phyloP scores from a whole-genome alignment of 2,329 filamentous ascomycete species.

The Karstenula rhodostoma region DNA sequence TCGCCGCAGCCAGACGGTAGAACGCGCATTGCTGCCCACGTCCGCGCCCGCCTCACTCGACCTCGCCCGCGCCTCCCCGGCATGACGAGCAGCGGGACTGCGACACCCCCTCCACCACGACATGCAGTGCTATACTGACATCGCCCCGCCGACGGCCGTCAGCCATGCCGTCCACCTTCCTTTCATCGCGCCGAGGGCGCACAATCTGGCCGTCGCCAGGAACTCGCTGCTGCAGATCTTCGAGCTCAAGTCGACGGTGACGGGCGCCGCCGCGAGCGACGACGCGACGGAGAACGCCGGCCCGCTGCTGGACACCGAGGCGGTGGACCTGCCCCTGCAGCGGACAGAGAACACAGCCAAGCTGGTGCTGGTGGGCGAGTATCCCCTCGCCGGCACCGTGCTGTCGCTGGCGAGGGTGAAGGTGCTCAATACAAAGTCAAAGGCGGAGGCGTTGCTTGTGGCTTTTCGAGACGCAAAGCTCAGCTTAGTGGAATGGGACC shows the following conservation, averaged over 20 bases:
- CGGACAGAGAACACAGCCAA: constrained; percentile 75
- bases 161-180: constrained; percentile 83
- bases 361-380: constrained; percentile 85
- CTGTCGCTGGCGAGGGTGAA: constrained; percentile 83
- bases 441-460: constrained; percentile 83
- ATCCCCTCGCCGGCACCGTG: constrained; percentile 82
- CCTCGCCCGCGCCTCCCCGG: constrained; percentile 1
- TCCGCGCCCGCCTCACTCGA: constrained; percentile 1
- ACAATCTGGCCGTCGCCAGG: constrained; percentile 90
- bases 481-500: constrained; percentile 93
- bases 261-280: constrained; percentile 61
- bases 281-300: constrained; percentile 49
- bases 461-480: constrained; percentile 92
- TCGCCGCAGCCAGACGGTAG: neutral
- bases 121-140: constrained; percentile 98
- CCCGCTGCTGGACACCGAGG: constrained; percentile 60
- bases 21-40: constrained; percentile 4
- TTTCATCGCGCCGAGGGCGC: constrained; percentile 77
- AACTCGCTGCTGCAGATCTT: constrained; percentile 95
- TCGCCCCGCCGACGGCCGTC: constrained; percentile 92
- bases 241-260: constrained; percentile 71
- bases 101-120: constrained; percentile 8
- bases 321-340: constrained; percentile 54
- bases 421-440: constrained; percentile 74
- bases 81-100: constrained; percentile 28